A percentile compares a stretch with the other conserved stretches of the same genome.
These are phyloP conservation scores for Proliferodiscus dingleyae DNA, from an alignment of 2,329 filamentous ascomycete species.

Conservation along the genomic window DNA sequence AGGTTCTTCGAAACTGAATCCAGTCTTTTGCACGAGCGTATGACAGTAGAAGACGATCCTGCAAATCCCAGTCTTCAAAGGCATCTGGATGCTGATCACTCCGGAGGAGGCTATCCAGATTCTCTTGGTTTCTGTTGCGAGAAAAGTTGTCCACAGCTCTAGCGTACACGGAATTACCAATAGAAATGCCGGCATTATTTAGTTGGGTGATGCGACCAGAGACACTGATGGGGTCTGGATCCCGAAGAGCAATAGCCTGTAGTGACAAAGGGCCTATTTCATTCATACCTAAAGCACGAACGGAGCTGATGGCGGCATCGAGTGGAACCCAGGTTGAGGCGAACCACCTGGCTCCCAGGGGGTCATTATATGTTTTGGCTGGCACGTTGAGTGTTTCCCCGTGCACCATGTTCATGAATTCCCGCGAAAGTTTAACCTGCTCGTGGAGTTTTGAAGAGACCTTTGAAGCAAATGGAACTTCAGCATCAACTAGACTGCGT, in stretches of 20 bases:
- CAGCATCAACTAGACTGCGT: conserved; percentile 23
- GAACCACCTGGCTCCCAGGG: conserved; percentile 74
- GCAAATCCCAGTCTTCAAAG: conserved; percentile 50
- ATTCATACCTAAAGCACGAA: conserved; percentile 66
- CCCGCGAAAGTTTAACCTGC: conserved; percentile 23
- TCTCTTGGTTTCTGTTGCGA: conserved; percentile 41
- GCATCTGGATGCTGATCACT: conserved; percentile 63
- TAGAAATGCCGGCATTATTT: conserved; percentile 54
- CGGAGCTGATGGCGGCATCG: conserved; percentile 64
- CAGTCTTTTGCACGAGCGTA: conserved; percentile 48
- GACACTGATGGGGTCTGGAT: conserved; percentile 52
- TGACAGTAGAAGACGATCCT: conserved; percentile 48
- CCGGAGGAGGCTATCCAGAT: conserved; percentile 30
- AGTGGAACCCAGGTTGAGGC: conserved; percentile 70
- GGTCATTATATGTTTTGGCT: conserved; percentile 55
- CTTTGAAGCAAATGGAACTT: conserved; percentile 19
- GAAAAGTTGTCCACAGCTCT: conserved; percentile 62
- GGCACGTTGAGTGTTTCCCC: conserved; percentile 26
- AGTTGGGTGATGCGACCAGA: conserved; percentile 56
- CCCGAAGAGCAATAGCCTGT: conserved; percentile 69
- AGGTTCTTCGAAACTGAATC: conserved; percentile 48
- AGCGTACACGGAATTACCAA: conserved; percentile 60
- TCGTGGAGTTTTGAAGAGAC: conserved; percentile 10
- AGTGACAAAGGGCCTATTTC: conserved; percentile 71
- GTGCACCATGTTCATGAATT: conserved; percentile 31